Conservation (phyloP, 1,284 basidiomycete species). For the Xanthoconium separans region DNA sequence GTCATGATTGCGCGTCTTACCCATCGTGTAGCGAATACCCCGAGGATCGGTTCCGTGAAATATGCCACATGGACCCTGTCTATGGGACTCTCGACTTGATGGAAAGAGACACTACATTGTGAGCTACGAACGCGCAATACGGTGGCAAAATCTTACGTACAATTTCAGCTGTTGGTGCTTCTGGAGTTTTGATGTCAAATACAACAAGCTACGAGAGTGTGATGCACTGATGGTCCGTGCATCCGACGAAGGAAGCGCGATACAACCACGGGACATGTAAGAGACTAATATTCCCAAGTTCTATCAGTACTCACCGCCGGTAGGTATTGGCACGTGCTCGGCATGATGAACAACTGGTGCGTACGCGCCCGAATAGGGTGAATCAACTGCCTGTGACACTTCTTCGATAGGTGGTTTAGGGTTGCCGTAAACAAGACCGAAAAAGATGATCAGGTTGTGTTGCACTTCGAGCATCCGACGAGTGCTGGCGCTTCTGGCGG, state of each 20-base stretch:
- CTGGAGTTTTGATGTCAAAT: conserved; percentile 48
- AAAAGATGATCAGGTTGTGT: conserved; percentile 22
- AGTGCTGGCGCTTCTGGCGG: conserved; percentile 53
- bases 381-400: neutral
- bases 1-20: conserved; percentile 1
- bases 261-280: conserved; percentile 52
- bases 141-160: neutral
- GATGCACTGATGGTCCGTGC: conserved; percentile 51
- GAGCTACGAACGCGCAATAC: conserved; percentile 8
- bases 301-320: conserved; percentile 3
- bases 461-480: conserved; percentile 66
- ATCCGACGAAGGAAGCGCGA: conserved; percentile 53
- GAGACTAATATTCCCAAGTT: neutral
- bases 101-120: conserved; percentile 54
- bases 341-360: conserved; percentile 62
- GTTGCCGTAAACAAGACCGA: conserved; percentile 48
- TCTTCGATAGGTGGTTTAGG: conserved; percentile 53
- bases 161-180: conserved; percentile 60
- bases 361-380: neutral
- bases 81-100: conserved; percentile 44
- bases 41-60: conserved; percentile 44
- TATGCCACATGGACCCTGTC: conserved; percentile 20
- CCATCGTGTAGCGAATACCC: conserved; percentile 41
- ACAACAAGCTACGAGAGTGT: conserved; percentile 37
- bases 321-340: conserved; percentile 48